Base-by-base conservation (phyloP, 2,329 filamentous ascomycete species). In the Colletotrichum noveboracense region DNA sequence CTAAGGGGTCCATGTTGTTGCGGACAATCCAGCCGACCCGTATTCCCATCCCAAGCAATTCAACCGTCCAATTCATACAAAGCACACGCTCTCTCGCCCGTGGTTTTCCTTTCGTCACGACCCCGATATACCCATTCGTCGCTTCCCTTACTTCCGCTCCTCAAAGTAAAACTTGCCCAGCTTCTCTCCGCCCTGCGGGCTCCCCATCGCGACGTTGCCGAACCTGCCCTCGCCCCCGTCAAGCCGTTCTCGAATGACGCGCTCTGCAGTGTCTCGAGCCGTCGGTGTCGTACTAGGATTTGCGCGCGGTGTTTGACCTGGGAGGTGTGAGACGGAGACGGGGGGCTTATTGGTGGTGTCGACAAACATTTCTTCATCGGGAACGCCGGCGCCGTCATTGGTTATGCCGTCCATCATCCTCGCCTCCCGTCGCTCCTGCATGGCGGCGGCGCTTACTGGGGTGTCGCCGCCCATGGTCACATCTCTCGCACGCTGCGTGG, bases 371-470 rank as follows among this genome's bases (percentile, higher is more conserved):
- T 89, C 88, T 76, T 92, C 89, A 55, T 88, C 87, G 7, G 87
- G 83, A 30, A 80, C 80, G 43, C 82, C 82, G 5, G 87, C 82
- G 43, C 90, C 88, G 79, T 93, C 93, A 4, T 86, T 83, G 1
- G 92, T 90, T 55, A 94, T 88, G 2, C 93, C 93, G 80, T 95
- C 92, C 71, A 94, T 86, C 88, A 93, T 92, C 67, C 90, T 89
- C 21, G 92, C 92, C 80, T 94, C 92, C 4, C 88, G 84, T 62
- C 89, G 85, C 81, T 92, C 90, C 70, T 88, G 86, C 8, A 88
- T 82, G 3, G 88, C 84, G 30, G 88, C 83, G 72, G 88, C 79
- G 82, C 82, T 89, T 76, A 84, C 85, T 4, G 86, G 87, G 9
- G 86, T 88, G 79, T 90, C 82, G 65, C 79, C 80, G 24, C 82